phyloP scores from a whole-genome alignment of 202 grass and related monocot genomes.

The Elaeis oleifera region DNA sequence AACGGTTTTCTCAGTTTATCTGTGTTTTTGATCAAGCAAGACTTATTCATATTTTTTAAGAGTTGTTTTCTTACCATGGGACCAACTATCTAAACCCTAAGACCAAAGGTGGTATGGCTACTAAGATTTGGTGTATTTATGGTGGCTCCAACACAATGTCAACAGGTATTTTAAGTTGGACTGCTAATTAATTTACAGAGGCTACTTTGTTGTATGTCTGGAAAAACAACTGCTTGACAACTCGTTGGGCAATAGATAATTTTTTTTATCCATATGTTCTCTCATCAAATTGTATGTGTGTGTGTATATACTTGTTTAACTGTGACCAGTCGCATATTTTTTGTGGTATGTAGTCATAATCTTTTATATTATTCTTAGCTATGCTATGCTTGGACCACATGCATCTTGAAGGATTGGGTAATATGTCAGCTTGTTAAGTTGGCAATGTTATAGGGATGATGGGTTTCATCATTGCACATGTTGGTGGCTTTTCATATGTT shows the following conservation, averaged over 20 bases:
- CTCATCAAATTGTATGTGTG: neutral
- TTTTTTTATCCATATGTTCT: neutral
- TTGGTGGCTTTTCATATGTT: constrained; percentile 13
- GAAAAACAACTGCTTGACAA: too few species aligned
- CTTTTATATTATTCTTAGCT: constrained; percentile 41
- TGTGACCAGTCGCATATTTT: too few species aligned
- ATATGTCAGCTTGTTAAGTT: constrained; percentile 72
- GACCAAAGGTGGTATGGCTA: constrained; percentile 44
- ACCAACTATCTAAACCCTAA: too few species aligned
- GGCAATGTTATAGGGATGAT: constrained; percentile 76
- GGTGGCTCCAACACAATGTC: constrained; percentile 68
- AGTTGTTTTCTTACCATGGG: too few species aligned
- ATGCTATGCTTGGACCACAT: constrained; percentile 66
- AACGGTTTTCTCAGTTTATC: too few species aligned
- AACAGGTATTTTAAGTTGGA: constrained; percentile 20
- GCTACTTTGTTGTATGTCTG: too few species aligned
- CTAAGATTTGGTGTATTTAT: constrained; percentile 66
- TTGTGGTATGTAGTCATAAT: neutral
- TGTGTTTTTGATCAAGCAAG: too few species aligned
- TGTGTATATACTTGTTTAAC: too few species aligned
- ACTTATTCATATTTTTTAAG: too few species aligned
- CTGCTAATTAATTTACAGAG: too few species aligned
- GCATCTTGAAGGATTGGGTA: constrained; percentile 81
- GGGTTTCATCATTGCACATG: constrained; percentile 97
- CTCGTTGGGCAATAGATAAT: neutral